A percentile compares a stretch with the other conserved stretches of the same genome.
Evolutionary conservation across 768 basidiomycete species (phyloP).

Genomic region (Agrocybe chaxingu): DNA sequence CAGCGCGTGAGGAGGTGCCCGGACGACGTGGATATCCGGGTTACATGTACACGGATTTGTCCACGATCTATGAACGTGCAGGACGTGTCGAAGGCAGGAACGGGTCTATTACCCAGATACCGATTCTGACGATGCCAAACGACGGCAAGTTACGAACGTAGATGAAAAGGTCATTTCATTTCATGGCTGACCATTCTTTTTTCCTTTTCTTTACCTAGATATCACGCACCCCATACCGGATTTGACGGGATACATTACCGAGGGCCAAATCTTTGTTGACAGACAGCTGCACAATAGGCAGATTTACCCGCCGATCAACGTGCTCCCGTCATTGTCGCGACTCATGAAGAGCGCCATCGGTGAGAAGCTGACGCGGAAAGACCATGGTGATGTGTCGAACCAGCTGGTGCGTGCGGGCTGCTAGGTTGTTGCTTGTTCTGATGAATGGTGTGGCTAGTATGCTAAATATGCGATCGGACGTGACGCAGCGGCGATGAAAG

Average conservation of each 20-base stretch:
- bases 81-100: constrained; percentile 97
- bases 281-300: constrained; percentile 95
- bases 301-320: constrained; percentile 99
- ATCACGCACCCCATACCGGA: constrained; percentile 99
- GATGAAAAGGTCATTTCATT: constrained; percentile 11
- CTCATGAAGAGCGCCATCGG: constrained; percentile 99
- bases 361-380: constrained; percentile 94
- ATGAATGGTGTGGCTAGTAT: constrained; percentile 48
- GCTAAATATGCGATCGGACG: constrained; percentile 98
- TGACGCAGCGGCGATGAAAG: constrained; percentile 98
- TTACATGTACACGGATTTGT: constrained; percentile 99
- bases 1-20: constrained; percentile 98
- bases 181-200: constrained; percentile 5
- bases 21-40: constrained; percentile 98
- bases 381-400: constrained; percentile 99
- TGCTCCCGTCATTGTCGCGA: constrained; percentile 96
- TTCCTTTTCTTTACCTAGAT: constrained; percentile 49
- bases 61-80: constrained; percentile 98
- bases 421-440: too few species aligned
- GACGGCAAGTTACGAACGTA: constrained; percentile 63
- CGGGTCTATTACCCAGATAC: constrained; percentile 99
- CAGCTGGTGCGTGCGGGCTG: constrained; percentile 67
- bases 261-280: constrained; percentile 99
- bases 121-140: constrained; percentile 99
- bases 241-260: constrained; percentile 98